A percentile compares a stretch with the other conserved stretches of the same genome.
Evolutionary conservation across 495 filamentous ascomycete genomes (phyloP).

Genomic region (Clohesyomyces aquaticus): DNA sequence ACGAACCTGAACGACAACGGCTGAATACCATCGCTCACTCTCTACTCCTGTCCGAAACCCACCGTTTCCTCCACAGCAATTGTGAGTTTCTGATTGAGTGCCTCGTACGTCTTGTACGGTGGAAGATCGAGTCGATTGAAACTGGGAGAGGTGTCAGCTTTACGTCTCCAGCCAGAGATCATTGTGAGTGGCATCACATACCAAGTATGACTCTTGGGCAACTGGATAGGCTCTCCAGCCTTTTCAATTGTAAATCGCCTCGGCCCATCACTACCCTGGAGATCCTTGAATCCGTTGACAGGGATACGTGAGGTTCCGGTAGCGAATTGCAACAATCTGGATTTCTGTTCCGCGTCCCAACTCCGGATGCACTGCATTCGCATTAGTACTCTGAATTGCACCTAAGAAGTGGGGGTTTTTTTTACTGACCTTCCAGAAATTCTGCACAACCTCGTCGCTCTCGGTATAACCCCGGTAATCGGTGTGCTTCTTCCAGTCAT

Average conservation of each 20-base stretch:
- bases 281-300: conserved; percentile 99
- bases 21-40: background rate
- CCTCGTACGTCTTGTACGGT: conserved; percentile 85
- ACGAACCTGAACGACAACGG: no score
- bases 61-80: conserved; percentile 98
- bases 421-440: conserved; percentile 96
- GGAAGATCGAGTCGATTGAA: conserved; percentile 98
- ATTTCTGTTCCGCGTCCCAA: conserved; percentile 99
- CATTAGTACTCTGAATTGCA: no score
- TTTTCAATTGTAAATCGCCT: conserved; percentile 98
- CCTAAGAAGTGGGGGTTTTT: no score
- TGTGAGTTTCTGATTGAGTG: conserved; percentile 83
- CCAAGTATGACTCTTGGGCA: conserved; percentile 99
- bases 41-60: conserved; percentile 95
- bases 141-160: conserved; percentile 52
- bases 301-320: conserved; percentile 97
- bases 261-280: conserved; percentile 96
- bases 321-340: conserved; percentile 91
- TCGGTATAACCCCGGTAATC: conserved; percentile 99
- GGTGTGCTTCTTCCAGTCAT: conserved; percentile 99
- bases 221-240: conserved; percentile 81
- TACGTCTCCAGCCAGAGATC: background rate
- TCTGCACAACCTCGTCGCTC: conserved; percentile 91
- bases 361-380: conserved; percentile 67
- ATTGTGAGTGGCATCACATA: conserved; percentile 54